These are phyloP conservation scores for Penicillium sp. DNA, from an alignment of 2,329 filamentous ascomycete genomes.

Conservation along the genomic window DNA sequence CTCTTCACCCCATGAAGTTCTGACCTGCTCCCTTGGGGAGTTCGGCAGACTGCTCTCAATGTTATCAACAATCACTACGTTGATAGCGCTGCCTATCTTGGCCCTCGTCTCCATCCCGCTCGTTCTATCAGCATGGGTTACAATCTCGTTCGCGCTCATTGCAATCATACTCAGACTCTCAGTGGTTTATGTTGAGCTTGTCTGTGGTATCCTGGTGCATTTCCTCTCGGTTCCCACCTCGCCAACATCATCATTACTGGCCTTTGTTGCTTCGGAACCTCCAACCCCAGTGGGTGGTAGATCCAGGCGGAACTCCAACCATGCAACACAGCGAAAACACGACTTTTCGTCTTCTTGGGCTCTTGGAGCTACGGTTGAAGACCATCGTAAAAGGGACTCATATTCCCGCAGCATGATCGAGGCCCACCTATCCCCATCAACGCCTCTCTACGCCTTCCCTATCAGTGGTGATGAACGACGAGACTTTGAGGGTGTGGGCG, in stretches of 20 bases:
- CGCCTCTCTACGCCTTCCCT: conserved; percentile 21
- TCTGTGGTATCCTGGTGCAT: conserved; percentile 58
- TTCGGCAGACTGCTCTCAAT: conserved; percentile 24
- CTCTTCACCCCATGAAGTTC: neutral
- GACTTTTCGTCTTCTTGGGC: conserved; percentile 11
- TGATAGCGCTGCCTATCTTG: conserved; percentile 63
- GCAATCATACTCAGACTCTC: conserved; percentile 63
- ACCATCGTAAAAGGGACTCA: conserved; percentile 16
- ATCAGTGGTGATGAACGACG: conserved; percentile 38
- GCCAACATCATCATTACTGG: conserved; percentile 29
- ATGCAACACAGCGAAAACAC: conserved; percentile 19
- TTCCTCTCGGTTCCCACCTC: conserved; percentile 48
- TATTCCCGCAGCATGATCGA: conserved; percentile 23
- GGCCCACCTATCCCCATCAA: conserved; percentile 19
- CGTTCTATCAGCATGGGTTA: conserved; percentile 64
- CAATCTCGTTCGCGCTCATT: conserved; percentile 63
- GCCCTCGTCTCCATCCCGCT: conserved; percentile 65
- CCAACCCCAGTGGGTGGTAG: conserved; percentile 22
- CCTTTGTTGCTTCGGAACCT: conserved; percentile 33
- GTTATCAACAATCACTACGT: conserved; percentile 31
- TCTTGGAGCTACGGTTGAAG: conserved; percentile 4
- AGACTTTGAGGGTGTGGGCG: conserved; percentile 49
- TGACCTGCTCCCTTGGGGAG: neutral
- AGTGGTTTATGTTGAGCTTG: conserved; percentile 66
- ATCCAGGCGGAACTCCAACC: conserved; percentile 28